A percentile compares a stretch with the other conserved stretches of the same genome.
These are phyloP conservation scores for Trametes meyenii DNA, from an alignment of 768 basidiomycete species.

Conservation along the genomic window DNA sequence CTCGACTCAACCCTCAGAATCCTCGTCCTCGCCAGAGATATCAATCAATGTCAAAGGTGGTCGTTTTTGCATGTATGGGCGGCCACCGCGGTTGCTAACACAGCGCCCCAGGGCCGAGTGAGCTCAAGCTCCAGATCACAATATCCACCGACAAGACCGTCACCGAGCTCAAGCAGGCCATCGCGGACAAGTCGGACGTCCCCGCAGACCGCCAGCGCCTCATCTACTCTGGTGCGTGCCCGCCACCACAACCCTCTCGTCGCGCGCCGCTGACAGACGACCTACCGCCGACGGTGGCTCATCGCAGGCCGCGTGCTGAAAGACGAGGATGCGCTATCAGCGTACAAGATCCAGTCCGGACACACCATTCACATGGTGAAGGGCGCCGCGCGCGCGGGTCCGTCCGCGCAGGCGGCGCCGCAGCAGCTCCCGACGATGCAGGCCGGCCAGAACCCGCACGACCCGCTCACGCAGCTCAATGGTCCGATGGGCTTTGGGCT, in stretches of 20 bases:
- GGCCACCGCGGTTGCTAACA: background rate
- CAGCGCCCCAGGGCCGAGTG: slow-evolving; percentile 68
- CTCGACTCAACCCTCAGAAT: slow-evolving; percentile 10
- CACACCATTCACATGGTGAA: slow-evolving; percentile 97
- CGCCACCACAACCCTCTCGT: slow-evolving; percentile 10
- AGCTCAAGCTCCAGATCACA: slow-evolving; percentile 88
- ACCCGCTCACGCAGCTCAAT: slow-evolving; percentile 85
- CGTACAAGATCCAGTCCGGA: slow-evolving; percentile 87
- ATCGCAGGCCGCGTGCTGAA: slow-evolving; percentile 54
- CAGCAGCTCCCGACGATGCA: slow-evolving; percentile 84
- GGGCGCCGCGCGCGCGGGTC: slow-evolving; percentile 58
- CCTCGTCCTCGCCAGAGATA: slow-evolving; percentile 31
- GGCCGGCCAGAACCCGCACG: slow-evolving; percentile 85
- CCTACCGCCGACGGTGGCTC: slow-evolving; percentile 61
- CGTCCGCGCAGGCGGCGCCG: slow-evolving; percentile 44
- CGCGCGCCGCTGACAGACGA: background rate
- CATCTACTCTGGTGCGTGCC: slow-evolving; percentile 81
- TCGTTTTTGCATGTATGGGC: background rate
- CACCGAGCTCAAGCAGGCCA: slow-evolving; percentile 85
- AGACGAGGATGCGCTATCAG: slow-evolving; percentile 81
- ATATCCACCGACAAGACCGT: slow-evolving; percentile 86
- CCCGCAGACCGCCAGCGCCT: slow-evolving; percentile 85
- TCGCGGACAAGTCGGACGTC: slow-evolving; percentile 85
- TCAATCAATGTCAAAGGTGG: slow-evolving; percentile 60
- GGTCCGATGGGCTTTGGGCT: slow-evolving; percentile 75